These are phyloP conservation scores for Lentinula raphanica DNA, from an alignment of 768 basidiomycete species.

Conservation along the genomic window DNA sequence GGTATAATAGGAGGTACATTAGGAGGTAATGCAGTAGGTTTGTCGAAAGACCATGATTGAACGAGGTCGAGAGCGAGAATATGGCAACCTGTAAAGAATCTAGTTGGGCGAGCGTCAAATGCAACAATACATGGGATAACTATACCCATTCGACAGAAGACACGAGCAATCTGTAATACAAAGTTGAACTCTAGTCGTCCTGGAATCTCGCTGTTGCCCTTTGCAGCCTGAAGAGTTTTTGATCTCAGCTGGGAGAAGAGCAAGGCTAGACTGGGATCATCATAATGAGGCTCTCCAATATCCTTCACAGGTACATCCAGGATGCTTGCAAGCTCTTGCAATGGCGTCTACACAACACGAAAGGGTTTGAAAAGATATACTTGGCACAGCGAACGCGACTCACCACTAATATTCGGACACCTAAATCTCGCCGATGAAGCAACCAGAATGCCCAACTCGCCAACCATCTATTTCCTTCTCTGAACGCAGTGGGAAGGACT, in stretches of 20 bases:
- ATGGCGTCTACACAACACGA: constrained; percentile 54
- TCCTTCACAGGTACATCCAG: constrained; percentile 51
- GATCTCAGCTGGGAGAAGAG: constrained; percentile 86
- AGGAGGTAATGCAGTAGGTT: constrained; percentile 41
- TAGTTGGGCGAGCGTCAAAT: background rate
- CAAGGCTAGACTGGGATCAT: constrained; percentile 89
- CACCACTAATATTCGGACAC: constrained; percentile 87
- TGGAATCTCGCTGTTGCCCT: constrained; percentile 89
- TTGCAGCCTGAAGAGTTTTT: constrained; percentile 88
- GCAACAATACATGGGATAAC: constrained; percentile 3
- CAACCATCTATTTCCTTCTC: constrained; percentile 86
- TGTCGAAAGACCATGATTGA: constrained; percentile 86
- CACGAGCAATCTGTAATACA: constrained; percentile 88
- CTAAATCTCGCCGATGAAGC: constrained; percentile 79
- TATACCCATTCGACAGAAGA: constrained; percentile 93
- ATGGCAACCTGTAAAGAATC: constrained; percentile 69
- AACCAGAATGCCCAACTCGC: constrained; percentile 97
- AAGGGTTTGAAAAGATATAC: background rate
- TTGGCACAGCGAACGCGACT: too few species aligned
- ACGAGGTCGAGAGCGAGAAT: constrained; percentile 87
- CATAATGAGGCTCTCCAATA: constrained; percentile 84
- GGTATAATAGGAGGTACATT: background rate
- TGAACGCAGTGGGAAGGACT: constrained; percentile 81
- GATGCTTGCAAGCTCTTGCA: constrained; percentile 63
- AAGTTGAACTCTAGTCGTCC: constrained; percentile 90